phyloP scores from a whole-genome alignment of 2,329 filamentous ascomycete species.

The Aspergillus oerlinghausenensis region DNA sequence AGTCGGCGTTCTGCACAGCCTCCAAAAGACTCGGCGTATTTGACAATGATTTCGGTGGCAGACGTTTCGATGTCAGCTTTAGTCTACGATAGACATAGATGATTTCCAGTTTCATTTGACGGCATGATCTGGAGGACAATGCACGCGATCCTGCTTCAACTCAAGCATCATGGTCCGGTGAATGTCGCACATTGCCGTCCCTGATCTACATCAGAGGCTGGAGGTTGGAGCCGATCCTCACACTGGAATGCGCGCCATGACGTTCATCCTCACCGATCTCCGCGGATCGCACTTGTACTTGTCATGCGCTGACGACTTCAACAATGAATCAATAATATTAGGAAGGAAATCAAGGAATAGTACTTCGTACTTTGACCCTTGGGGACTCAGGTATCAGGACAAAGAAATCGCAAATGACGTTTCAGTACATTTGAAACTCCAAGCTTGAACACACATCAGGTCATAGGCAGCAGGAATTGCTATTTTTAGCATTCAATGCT shows the following conservation, averaged over 20 bases:
- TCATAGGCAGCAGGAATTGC: not conserved
- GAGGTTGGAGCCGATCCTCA: not conserved
- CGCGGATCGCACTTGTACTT: not conserved
- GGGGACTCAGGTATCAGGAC: not conserved
- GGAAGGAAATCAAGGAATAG: not conserved
- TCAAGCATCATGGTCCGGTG: not conserved
- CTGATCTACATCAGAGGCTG: conserved; percentile 4
- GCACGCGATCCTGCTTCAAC: not conserved
- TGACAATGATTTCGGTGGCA: not conserved
- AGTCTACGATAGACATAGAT: too few species aligned
- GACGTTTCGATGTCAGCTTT: not conserved
- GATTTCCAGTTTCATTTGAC: not conserved
- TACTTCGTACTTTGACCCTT: not conserved
- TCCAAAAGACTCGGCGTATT: not conserved
- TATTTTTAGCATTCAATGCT: not conserved
- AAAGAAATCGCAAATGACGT: not conserved
- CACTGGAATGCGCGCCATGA: conserved; percentile 6
- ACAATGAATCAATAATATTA: not conserved
- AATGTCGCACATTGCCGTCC: not conserved
- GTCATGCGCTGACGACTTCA: not conserved
- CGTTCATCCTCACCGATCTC: conserved; percentile 5
- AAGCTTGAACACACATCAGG: not conserved
- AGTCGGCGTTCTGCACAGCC: not conserved
- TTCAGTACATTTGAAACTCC: not conserved
- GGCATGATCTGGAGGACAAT: not conserved